Base-by-base conservation (phyloP, 768 basidiomycete species). In the Pisolithus microcarpus region DNA sequence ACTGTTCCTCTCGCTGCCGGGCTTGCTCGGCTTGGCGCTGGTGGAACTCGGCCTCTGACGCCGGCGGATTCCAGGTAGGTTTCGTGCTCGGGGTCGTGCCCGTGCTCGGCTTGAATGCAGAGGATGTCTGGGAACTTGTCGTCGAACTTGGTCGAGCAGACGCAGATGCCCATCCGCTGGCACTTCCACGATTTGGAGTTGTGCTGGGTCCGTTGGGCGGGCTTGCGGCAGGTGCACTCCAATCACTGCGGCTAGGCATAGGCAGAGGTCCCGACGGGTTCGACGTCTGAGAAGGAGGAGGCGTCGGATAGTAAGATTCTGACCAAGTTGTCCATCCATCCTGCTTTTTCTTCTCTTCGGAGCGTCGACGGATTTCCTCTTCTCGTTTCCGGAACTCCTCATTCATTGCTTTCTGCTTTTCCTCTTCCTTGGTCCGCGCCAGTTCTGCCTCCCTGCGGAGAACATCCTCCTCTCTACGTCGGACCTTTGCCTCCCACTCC, bases 1-100 rank as follows among this genome's bases (percentile, higher is more conserved):
- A 88, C 49, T 72, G 72, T 70, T 87, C 85, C 60, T 84, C 80
- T 61, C 85, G 86, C 53, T 75, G 72, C 43, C 78, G 74, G 26
- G 77, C 76, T 28, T 81, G 77, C 58, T 86, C 82, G 19, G 75
- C 80, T 54, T 84, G 81, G 15, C 78, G 78, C 28, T 82, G 78
- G 18, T 75, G 70, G 76, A 84, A 81, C 48, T 85, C 82, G 5
- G 74, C 72, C 54, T 82, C 77, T 10, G 72, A 56, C 13, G 61
- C 37, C 31, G 65, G 47, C 18, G 63, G 8, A n/a, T n/a, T 58
- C 16, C 58, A 62, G 7, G 58, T 55, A 4, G 66, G 44, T 39
- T 56, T 58, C 13, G 58, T 38, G n/a, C 59, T 57, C n/a, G 67
- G 49, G 1, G 58, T 57, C 44, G 54, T 30, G 18, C 61, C 52